These are phyloP conservation scores for Clonostachys sp. DNA, from an alignment of 2,329 filamentous ascomycete species.

Conservation along the genomic window DNA sequence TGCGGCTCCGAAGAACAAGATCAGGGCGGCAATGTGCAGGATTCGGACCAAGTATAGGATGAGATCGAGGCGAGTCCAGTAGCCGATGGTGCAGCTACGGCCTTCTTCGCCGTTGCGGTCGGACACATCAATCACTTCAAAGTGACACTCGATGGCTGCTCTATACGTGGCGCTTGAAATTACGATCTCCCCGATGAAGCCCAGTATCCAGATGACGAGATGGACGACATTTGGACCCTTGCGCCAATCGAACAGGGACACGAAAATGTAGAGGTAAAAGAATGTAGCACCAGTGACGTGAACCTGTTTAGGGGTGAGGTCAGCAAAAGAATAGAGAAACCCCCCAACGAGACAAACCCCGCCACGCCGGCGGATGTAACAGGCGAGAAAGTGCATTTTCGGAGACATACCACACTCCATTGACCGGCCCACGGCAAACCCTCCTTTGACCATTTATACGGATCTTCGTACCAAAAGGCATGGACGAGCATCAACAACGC, in stretches of 20 bases:
- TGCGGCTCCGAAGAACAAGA: slow-evolving; percentile 40
- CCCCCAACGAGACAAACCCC: too few species aligned
- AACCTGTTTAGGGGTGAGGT: slow-evolving; percentile 49
- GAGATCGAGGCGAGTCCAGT: slow-evolving; percentile 52
- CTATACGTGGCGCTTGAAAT: slow-evolving; percentile 66
- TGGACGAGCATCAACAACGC: slow-evolving; percentile 70
- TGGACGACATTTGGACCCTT: slow-evolving; percentile 79
- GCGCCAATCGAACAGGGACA: slow-evolving; percentile 80
- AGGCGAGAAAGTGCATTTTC: not conserved
- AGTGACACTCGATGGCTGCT: slow-evolving; percentile 64
- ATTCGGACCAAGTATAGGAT: slow-evolving; percentile 65
- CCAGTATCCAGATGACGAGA: slow-evolving; percentile 72
- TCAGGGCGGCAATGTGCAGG: slow-evolving; percentile 56
- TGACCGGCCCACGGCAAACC: slow-evolving; percentile 72
- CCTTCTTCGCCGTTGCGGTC: slow-evolving; percentile 8
- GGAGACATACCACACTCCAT: slow-evolving; percentile 61
- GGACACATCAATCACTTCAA: slow-evolving; percentile 20
- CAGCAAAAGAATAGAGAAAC: not conserved
- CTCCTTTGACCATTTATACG: slow-evolving; percentile 28
- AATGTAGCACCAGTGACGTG: slow-evolving; percentile 83
- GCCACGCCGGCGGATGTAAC: not conserved
- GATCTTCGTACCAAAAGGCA: slow-evolving; percentile 49
- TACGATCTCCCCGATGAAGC: slow-evolving; percentile 66
- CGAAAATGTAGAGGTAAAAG: slow-evolving; percentile 79
- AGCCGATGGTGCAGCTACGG: slow-evolving; percentile 20